Conservation (phyloP, 495 filamentous ascomycete species). For the Amniculicola lignicola region DNA sequence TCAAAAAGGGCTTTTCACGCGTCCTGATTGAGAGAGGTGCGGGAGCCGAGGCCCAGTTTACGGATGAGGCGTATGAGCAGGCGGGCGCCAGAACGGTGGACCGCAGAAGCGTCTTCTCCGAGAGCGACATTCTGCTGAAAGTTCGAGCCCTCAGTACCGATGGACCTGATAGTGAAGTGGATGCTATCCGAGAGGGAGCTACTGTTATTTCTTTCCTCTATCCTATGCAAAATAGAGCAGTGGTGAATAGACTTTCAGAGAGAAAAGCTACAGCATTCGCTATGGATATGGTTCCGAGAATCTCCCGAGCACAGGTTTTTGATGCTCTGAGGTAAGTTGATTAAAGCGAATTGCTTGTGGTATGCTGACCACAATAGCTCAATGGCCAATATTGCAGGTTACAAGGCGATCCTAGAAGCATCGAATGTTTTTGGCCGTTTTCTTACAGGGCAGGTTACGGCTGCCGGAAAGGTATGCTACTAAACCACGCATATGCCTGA, state of each 20-base stretch:
- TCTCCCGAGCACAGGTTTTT: constrained; percentile 63
- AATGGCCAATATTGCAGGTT: constrained; percentile 86
- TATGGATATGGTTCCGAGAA: constrained; percentile 81
- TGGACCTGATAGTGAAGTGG: constrained; percentile 55
- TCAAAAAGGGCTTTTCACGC: constrained; percentile 74
- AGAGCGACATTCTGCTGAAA: constrained; percentile 74
- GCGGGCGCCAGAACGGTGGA: constrained; percentile 72
- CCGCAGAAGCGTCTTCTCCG: constrained; percentile 57
- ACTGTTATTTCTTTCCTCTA: constrained; percentile 75
- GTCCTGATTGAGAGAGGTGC: constrained; percentile 73
- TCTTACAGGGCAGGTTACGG: constrained; percentile 77
- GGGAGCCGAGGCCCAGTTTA: constrained; percentile 68
- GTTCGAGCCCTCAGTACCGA: constrained; percentile 63
- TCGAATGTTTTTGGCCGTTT: constrained; percentile 81
- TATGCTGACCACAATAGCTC: constrained; percentile 41
- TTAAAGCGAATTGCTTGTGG: not conserved
- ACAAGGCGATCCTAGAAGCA: constrained; percentile 79
- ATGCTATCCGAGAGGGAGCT: constrained; percentile 57
- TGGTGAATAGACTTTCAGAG: constrained; percentile 65
- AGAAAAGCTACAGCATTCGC: constrained; percentile 67
- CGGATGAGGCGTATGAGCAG: constrained; percentile 65
- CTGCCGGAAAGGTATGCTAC: constrained; percentile 51
- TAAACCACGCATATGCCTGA: not conserved
- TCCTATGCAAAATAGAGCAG: constrained; percentile 64
- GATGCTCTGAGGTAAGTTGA: constrained; percentile 58